Evolutionary conservation across 345 rosid species (phyloP), one percentile per base, ranked within the genome.

Genomic region (Gossypium ekmanianum): DNA sequence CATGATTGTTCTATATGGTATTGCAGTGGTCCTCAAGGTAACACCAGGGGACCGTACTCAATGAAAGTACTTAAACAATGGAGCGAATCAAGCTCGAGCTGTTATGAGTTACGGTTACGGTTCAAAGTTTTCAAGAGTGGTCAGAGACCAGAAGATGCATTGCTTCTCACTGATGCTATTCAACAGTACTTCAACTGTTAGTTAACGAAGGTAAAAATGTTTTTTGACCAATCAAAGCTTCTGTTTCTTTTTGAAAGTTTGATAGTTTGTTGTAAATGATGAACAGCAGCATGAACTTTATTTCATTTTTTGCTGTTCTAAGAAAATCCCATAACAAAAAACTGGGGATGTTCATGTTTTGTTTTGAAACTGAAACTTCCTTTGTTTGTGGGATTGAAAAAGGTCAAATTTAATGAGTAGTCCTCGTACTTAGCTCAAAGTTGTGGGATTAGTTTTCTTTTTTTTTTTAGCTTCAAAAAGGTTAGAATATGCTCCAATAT

Each of bases 131-230:
- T 61, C 41, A 79, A 57, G 76, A 72, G 45, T 66, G 76, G 55
- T 11, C 82, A 79, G 47, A 65, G 45, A 10, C 79, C 70, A 4
- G 69, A 72, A 71, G 79, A 75, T 12, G 82, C 82, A 20, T 17
- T 79, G 24, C 72, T 43, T 9, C 67, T 79, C 64, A 22, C 34
- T 4, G 70, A 79, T 57, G 75, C 61, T 16, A 39, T 75, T 48
- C 56, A 10, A 9, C 61, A 56, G 54, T 5, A 11, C 9, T 51
- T 16, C 11, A 27, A 51, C 48, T 27, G 74, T 27, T 44, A 11
- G n/a, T 12, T 11, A 20, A 7, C 0, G 0, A 34, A 34, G 41
- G 41, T 34, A 34, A 34, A 34, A 34, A 34, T 4, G 1, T 34
- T 34, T 34, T 34, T 34, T 34, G 41, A 1, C 41, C 41, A 5